A percentile compares a stretch with the other conserved stretches of the same genome.
Evolutionary conservation across 129 eudicot species (phyloP).

Genomic region (Centaurea solstitialis): DNA sequence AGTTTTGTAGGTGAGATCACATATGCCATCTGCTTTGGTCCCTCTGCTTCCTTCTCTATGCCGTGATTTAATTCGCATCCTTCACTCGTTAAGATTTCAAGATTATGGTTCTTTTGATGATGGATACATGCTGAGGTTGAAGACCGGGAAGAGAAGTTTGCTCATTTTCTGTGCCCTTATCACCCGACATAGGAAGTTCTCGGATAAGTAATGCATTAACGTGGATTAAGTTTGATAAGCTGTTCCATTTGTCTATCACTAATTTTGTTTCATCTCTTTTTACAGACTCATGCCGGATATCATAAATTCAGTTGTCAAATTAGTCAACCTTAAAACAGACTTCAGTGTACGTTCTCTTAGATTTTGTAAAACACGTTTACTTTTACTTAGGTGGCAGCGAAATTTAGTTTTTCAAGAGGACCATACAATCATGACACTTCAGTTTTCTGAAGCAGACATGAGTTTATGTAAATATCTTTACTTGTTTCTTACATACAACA

Average conservation of each 20-base stretch:
- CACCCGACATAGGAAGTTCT: constrained; percentile 71
- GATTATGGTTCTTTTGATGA: constrained; percentile 39
- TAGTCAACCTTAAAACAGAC: constrained; percentile 48
- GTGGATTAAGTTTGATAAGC: constrained; percentile 9
- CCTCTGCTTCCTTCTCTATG: constrained; percentile 67
- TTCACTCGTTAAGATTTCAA: constrained; percentile 55
- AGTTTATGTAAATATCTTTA: not conserved
- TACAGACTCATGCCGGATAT: constrained; percentile 77
- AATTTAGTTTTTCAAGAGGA: not conserved
- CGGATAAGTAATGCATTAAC: constrained; percentile 60
- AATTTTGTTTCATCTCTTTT: constrained; percentile 28
- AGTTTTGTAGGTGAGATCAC: constrained; percentile 67
- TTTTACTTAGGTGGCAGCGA: not conserved
- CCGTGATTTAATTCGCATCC: constrained; percentile 46
- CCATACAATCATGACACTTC: not conserved
- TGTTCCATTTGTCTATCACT: not conserved
- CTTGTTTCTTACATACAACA: constrained; percentile 8
- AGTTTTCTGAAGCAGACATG: constrained; percentile 14
- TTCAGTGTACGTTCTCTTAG: constrained; percentile 51
- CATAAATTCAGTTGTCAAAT: constrained; percentile 49
- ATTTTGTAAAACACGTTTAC: not conserved
- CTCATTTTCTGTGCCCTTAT: constrained; percentile 66
- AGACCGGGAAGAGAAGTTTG: constrained; percentile 68
- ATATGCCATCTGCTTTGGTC: constrained; percentile 70
- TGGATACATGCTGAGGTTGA: constrained; percentile 46